Percentiles rank a stretch among this genome's conserved stretches.
Evolutionary conservation across 139 green algal species (phyloP).

Genomic region (Picochlorum sp.): DNA sequence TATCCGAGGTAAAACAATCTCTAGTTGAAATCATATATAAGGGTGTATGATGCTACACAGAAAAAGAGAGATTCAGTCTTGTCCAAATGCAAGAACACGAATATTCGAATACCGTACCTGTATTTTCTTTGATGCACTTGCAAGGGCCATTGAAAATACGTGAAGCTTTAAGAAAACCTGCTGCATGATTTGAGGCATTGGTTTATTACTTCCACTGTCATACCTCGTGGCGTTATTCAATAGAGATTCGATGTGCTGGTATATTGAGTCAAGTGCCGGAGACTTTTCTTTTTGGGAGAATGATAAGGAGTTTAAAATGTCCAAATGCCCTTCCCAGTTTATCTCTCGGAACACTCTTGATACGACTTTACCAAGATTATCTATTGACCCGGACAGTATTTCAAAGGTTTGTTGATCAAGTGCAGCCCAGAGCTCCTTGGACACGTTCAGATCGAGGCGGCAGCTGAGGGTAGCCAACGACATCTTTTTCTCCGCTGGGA

Average conservation of each 20-base stretch:
- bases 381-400: neutral
- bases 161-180: neutral
- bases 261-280: too few species aligned
- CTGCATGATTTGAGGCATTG: neutral
- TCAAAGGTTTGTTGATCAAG: neutral
- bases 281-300: too few species aligned
- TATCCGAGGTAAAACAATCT: slow-evolving; percentile 49
- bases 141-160: neutral
- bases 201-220: too few species aligned
- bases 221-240: too few species aligned
- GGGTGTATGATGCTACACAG: slow-evolving; percentile 7
- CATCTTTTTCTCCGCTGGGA: slow-evolving; percentile 14
- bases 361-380: neutral
- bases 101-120: neutral
- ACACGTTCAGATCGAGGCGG: slow-evolving; percentile 52
- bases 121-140: neutral
- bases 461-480: slow-evolving; percentile 48
- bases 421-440: slow-evolving; percentile 22
- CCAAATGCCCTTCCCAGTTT: neutral
- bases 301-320: too few species aligned
- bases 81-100: too few species aligned
- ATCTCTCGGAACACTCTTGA: neutral
- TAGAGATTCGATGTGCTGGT: too few species aligned
- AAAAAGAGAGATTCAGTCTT: neutral
- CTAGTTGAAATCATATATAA: slow-evolving; percentile 56